Conservation (phyloP, 176 grass and related monocot genomes). For the Eragrostis nindensis region DNA sequence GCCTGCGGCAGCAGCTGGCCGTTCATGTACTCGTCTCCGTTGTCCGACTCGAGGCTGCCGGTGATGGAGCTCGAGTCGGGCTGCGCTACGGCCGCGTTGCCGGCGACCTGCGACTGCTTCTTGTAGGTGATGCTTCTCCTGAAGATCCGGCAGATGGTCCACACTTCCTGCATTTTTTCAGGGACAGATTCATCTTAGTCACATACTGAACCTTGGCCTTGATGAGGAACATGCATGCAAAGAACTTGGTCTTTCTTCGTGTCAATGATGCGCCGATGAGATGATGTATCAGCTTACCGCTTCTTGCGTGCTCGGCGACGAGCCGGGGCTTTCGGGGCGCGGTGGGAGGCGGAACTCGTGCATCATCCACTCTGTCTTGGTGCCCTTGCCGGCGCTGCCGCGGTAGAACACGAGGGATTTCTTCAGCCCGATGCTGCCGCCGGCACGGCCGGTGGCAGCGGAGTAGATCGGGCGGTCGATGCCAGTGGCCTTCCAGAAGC, state of each 20-base stretch:
- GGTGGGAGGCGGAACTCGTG: conserved; percentile 84
- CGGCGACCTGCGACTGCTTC: conserved; percentile 43
- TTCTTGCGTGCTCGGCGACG: conserved; percentile 54
- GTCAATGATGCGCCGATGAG: background rate
- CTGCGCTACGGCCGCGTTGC: background rate
- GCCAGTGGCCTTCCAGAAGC: conserved; percentile 97
- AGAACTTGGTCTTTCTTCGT: background rate
- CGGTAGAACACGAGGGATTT: conserved; percentile 91
- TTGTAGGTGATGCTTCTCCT: conserved; percentile 60
- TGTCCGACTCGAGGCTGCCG: conserved; percentile 62
- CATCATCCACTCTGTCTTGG: conserved; percentile 98
- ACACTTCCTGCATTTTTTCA: conserved; percentile 69
- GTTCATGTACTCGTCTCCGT: conserved; percentile 50
- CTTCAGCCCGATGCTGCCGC: conserved; percentile 73
- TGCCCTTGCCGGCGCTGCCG: conserved; percentile 81
- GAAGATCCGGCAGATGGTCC: conserved; percentile 93
- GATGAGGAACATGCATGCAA: background rate
- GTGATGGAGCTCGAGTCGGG: conserved; percentile 58
- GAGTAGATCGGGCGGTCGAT: conserved; percentile 73
- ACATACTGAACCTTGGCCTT: background rate
- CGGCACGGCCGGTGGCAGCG: background rate
- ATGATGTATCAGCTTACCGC: conserved; percentile 39
- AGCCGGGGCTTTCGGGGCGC: background rate
- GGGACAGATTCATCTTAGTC: background rate
- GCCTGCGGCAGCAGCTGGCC: background rate